These are phyloP conservation scores for Sphaerulina musiva DNA, from an alignment of 2,329 filamentous ascomycete species.

Conservation along the genomic window DNA sequence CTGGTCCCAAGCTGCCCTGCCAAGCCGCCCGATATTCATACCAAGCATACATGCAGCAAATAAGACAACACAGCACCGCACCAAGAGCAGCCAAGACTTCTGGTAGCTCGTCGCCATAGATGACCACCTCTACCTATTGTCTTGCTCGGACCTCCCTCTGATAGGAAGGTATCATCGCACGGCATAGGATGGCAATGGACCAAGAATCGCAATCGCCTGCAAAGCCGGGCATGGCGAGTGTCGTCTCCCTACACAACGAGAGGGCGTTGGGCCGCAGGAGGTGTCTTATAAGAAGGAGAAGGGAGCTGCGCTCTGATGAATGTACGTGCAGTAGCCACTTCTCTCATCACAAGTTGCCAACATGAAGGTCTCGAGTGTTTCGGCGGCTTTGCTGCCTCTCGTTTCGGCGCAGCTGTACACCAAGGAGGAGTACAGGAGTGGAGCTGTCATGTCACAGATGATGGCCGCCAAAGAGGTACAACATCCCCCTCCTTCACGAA, in stretches of 20 bases:
- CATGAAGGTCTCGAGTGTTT: conserved; percentile 18
- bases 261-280: background rate
- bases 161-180: conserved; percentile 17
- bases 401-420: conserved; percentile 16
- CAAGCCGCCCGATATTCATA: conserved; percentile 3
- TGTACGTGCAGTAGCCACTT: background rate
- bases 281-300: conserved; percentile 6
- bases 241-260: conserved; percentile 2
- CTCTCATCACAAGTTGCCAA: background rate
- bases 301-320: background rate
- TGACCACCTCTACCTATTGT: background rate
- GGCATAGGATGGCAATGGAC: conserved; percentile 1
- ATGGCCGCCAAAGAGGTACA: conserved; percentile 21
- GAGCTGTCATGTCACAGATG: conserved; percentile 20
- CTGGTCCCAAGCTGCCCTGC: background rate
- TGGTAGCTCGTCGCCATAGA: background rate
- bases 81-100: conserved; percentile 3
- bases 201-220: conserved; percentile 1
- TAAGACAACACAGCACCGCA: background rate
- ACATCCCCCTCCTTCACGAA: background rate
- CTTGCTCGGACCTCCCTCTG: conserved; percentile 7
- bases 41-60: conserved; percentile 4
- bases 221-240: background rate
- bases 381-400: conserved; percentile 15
- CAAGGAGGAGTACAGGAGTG: conserved; percentile 17